Evolutionary conservation across 208 protist species (phyloP), one percentile per base, ranked within the genome.

Genomic region (Acanthamoeba triangularis): DNA sequence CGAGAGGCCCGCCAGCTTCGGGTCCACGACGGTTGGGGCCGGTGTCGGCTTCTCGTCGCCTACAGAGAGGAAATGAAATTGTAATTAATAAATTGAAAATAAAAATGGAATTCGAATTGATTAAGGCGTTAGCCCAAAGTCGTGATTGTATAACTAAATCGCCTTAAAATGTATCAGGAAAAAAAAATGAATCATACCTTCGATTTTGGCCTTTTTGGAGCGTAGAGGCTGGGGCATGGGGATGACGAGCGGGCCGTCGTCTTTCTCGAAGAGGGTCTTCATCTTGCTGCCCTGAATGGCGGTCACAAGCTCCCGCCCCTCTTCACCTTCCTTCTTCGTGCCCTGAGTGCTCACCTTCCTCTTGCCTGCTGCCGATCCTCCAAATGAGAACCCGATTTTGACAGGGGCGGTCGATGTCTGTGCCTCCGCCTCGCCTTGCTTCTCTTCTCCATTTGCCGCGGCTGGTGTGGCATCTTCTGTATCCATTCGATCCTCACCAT

Each of bases 161-260:
- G n/a, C n/a, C n/a, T n/a, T n/a, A n/a, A 47, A 47, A 47, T 47
- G n/a, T n/a, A n/a, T n/a, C n/a, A n/a, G n/a, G n/a, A n/a, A n/a
- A n/a, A n/a, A n/a, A n/a, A 4, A 47, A 47, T 47, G 61, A 30
- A 5, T 18, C 13, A 0, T 44, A 30, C 69, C 69, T 78, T 85
- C 76, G 44, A 35, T 33, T 33, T 85, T 85, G 37, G 47, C 6
- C 47, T 85, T 85, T 35, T 85, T 85, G 4, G 37, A 10, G 4
- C 76, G 76, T 41, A 85, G 30, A 1, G 76, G 76, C 76, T 49
- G 44, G 11, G 76, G 76, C 76, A 85, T 61, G 76, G 76, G 76
- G 76, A 85, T 85, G 76, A 85, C 76, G 28, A 85, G 76, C 47
- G 76, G 76, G 25, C 76, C 76, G 5, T 85, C 76, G 25, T 85